phyloP scores from a whole-genome alignment of 2,329 filamentous ascomycete genomes.

The Penicillium italicum region DNA sequence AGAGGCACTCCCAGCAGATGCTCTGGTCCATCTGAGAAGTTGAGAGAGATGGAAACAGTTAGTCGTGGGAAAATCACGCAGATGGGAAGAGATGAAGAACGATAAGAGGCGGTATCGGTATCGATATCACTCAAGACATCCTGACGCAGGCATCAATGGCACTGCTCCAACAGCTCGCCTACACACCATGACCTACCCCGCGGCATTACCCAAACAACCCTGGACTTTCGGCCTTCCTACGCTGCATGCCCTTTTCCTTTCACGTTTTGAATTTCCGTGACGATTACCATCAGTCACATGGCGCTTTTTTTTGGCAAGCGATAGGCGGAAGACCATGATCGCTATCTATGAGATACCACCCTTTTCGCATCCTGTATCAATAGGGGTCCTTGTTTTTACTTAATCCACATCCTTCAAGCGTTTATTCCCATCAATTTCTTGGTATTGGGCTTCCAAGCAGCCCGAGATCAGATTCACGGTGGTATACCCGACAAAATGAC shows the following conservation, averaged over 20 bases:
- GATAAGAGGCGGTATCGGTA: background rate
- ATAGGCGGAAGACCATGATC: conserved; percentile 16
- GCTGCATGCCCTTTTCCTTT: background rate
- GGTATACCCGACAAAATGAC: background rate
- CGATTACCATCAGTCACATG: conserved; percentile 2
- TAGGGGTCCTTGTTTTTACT: conserved; percentile 15
- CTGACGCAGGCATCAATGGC: background rate
- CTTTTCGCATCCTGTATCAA: conserved; percentile 23
- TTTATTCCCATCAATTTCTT: background rate
- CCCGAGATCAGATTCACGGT: background rate
- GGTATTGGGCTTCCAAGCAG: background rate
- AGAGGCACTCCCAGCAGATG: background rate
- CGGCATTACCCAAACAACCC: background rate
- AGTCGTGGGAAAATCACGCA: background rate
- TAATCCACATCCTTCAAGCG: conserved; percentile 18
- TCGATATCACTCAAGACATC: background rate
- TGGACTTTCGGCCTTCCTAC: background rate
- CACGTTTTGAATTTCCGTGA: conserved; percentile 11
- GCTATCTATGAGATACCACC: conserved; percentile 27
- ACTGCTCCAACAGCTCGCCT: background rate
- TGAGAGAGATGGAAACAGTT: background rate
- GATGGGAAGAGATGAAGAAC: background rate
- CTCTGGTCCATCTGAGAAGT: background rate
- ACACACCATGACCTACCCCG: background rate
- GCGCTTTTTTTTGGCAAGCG: conserved; percentile 20